Evolutionary conservation across 495 filamentous ascomycete genomes (phyloP), one percentile per base, ranked within the genome.

Genomic region (Neurospora terricola): DNA sequence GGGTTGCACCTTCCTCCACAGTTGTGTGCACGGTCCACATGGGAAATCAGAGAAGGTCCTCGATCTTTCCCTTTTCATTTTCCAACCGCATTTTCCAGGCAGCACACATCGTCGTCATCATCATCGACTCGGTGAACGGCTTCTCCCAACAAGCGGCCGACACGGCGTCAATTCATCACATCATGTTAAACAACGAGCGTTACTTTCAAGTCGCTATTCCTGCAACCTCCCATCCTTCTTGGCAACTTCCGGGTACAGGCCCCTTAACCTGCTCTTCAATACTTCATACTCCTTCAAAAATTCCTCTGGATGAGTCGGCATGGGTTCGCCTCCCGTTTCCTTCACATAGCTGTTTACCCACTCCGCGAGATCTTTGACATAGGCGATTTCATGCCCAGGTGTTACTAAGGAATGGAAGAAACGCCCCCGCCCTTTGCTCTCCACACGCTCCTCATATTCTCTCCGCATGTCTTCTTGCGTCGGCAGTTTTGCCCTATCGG

Each of bases 331-430:
- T 6, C 82, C 84, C 0, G 54, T 40, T 14, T 73, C 72, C 27
- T 48, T 77, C 12, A 82, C 76, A 10, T 81, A 76, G 7, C 34
- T 11, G 77, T 90, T 91, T 2, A 88, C 80, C 89, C 87, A 90
- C 1, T 76, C 77, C 5, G 88, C 73, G 8, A 91, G 59, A 16
- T 84, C 83, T 11, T 81, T 73, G n/a, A 90, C 89, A 77, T 90
- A 91, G 18, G 74, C 72, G 21, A 88, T 78, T 71, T 90, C 88
- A 21, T 80, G 73, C 23, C 84, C 85, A 12, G 70, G 21, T 14
- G 40, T 71, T 69, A 81, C 85, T n/a, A 89, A 76, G 9, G 84
- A 85, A 77, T 90, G 88, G 37, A 91, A 90, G 1, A 69, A 76
- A 38, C 86, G 85, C 6, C 89, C 88, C 21, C 76, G 72, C 0